Conservation (phyloP, 2,329 filamentous ascomycete species). For the Aspergillus clavatus region DNA sequence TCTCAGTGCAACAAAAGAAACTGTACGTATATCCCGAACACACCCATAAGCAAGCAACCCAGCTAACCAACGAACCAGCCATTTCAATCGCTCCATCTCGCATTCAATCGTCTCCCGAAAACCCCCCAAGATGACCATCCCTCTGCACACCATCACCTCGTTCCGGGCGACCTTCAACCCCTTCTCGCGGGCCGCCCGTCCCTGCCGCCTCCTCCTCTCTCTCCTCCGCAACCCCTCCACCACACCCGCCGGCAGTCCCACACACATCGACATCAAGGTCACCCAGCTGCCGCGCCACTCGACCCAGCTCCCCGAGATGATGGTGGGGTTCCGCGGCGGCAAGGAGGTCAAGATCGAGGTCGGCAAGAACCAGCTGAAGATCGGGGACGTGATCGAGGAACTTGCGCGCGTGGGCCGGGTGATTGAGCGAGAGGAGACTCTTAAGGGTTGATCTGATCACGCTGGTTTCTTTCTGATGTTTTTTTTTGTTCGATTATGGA, state of each 20-base stretch:
- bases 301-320: conserved; percentile 63
- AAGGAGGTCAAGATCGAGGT: conserved; percentile 82
- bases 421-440: conserved; percentile 76
- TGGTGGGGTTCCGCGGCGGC: conserved; percentile 91
- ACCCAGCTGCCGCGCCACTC: conserved; percentile 68
- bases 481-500: conserved; percentile 1
- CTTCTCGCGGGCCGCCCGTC: conserved; percentile 72
- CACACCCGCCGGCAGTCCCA: conserved; percentile 68
- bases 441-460: conserved; percentile 47
- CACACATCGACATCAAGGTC: conserved; percentile 70
- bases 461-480: background rate
- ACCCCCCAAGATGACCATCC: conserved; percentile 32
- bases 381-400: conserved; percentile 82
- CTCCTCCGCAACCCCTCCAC: conserved; percentile 79
- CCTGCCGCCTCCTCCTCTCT: conserved; percentile 82
- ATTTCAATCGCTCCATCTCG: background rate
- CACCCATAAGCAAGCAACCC: too few species aligned
- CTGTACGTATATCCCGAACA: background rate
- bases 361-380: conserved; percentile 70
- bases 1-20: background rate
- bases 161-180: conserved; percentile 88
- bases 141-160: conserved; percentile 55
- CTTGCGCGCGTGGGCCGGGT: conserved; percentile 82
- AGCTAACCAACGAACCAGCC: background rate
- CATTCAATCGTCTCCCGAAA: background rate